A percentile compares a stretch with the other conserved stretches of the same genome.
These are phyloP conservation scores for Hanseniaspora osmophila DNA, from an alignment of 805 yeast species.

Conservation along the genomic window DNA sequence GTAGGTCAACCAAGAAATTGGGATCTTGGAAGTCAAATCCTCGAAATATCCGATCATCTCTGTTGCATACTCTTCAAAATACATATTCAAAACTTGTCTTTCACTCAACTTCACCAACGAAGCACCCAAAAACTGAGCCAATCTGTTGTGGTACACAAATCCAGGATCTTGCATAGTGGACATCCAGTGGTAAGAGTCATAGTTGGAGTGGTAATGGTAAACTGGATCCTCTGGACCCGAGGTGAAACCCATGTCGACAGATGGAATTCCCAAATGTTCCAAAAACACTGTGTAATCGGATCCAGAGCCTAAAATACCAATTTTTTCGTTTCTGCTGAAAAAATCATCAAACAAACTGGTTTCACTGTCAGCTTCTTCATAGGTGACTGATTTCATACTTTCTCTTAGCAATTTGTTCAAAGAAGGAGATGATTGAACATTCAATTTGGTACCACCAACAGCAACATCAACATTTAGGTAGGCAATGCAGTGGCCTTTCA, in stretches of 20 bases:
- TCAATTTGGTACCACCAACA: constrained; percentile 39
- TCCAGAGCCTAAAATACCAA: constrained; percentile 50
- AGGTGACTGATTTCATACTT: constrained; percentile 30
- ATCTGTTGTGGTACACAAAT: constrained; percentile 41
- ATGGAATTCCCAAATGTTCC: constrained; percentile 46
- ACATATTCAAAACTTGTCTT: constrained; percentile 26
- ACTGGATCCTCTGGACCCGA: constrained; percentile 35
- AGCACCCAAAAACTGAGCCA: constrained; percentile 40
- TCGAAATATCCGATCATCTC: constrained; percentile 26
- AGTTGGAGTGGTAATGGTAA: constrained; percentile 65
- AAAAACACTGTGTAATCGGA: constrained; percentile 52
- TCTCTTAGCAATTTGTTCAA: constrained; percentile 33
- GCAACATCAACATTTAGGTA: constrained; percentile 61
- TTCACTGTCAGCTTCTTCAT: constrained; percentile 25
- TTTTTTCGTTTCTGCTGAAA: constrained; percentile 13
- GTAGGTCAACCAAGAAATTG: constrained; percentile 25
- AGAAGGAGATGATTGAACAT: constrained; percentile 42
- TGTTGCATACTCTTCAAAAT: constrained; percentile 26
- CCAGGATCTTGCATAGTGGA: constrained; percentile 46
- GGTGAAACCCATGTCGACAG: constrained; percentile 46
- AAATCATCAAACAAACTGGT: constrained; percentile 25
- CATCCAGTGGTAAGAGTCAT: constrained; percentile 66
- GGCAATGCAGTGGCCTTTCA: constrained; percentile 43
- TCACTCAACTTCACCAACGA: constrained; percentile 36
- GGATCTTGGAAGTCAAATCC: constrained; percentile 24